phyloP scores from a whole-genome alignment of 495 filamentous ascomycete species.

The Penicillium arizonense region DNA sequence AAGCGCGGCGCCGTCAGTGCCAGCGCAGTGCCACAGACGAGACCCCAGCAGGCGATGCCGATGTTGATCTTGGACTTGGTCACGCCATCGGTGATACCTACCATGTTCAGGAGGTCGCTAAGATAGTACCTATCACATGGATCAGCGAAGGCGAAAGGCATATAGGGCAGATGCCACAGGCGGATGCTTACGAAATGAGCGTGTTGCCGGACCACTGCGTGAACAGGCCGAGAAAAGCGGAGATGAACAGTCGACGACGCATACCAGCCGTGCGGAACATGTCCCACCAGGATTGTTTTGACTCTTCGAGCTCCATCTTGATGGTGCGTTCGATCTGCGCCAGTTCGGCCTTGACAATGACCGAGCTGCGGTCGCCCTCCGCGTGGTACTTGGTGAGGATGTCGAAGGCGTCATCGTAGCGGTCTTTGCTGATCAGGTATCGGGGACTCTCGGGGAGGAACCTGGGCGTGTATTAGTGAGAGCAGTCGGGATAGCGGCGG shows the following conservation, averaged over 20 bases:
- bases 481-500: not conserved
- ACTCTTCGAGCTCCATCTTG: slow-evolving; percentile 51
- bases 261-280: slow-evolving; percentile 55
- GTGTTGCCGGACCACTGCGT: slow-evolving; percentile 67
- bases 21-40: slow-evolving; percentile 50
- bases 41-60: slow-evolving; percentile 55
- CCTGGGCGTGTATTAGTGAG: slow-evolving; percentile 18
- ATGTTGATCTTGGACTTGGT: slow-evolving; percentile 57
- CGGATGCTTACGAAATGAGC: slow-evolving; percentile 47
- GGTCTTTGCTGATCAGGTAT: slow-evolving; percentile 59
- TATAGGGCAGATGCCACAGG: slow-evolving; percentile 5
- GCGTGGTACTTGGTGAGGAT: slow-evolving; percentile 62
- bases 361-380: slow-evolving; percentile 50
- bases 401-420: slow-evolving; percentile 53
- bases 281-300: slow-evolving; percentile 55
- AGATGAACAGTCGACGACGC: slow-evolving; percentile 55
- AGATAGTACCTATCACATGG: slow-evolving; percentile 47
- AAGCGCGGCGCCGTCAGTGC: slow-evolving; percentile 53
- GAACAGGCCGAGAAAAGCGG: slow-evolving; percentile 57
- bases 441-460: slow-evolving; percentile 61
- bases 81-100: slow-evolving; percentile 49
- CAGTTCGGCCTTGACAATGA: slow-evolving; percentile 60
- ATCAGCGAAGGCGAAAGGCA: slow-evolving; percentile 6
- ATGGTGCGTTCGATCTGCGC: slow-evolving; percentile 61
- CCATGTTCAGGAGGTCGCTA: slow-evolving; percentile 47